phyloP scores from a whole-genome alignment of 1,284 basidiomycete species.

The Puccinia brachypodii region DNA sequence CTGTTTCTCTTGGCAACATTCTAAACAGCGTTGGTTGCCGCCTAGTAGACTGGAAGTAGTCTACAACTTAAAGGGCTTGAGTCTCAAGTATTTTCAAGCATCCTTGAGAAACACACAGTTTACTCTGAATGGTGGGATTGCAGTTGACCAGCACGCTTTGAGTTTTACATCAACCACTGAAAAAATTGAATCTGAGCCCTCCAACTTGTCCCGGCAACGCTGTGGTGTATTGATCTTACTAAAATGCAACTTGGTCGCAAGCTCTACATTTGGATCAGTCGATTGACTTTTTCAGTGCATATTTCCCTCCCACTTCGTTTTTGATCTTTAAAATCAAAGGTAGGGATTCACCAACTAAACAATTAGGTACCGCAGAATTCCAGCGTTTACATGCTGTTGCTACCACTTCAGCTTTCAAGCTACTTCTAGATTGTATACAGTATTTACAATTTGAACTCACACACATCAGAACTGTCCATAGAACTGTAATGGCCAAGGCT shows the following conservation, averaged over 20 bases:
- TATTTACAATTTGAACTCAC: constrained; percentile 35
- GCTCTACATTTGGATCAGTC: constrained; percentile 6
- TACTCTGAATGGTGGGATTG: background rate
- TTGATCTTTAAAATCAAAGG: constrained; percentile 27
- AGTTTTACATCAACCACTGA: constrained; percentile 38
- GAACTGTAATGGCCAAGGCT: constrained; percentile 29
- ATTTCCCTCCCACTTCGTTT: constrained; percentile 16
- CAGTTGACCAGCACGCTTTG: constrained; percentile 27
- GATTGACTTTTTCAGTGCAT: constrained; percentile 32
- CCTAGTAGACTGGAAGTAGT: constrained; percentile 27
- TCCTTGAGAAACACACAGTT: background rate
- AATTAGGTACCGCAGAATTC: constrained; percentile 13
- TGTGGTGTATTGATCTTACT: constrained; percentile 25
- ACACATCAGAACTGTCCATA: constrained; percentile 28
- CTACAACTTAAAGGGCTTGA: constrained; percentile 26
- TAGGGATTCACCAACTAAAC: constrained; percentile 5
- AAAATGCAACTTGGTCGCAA: background rate
- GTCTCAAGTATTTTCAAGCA: background rate
- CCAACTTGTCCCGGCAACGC: background rate
- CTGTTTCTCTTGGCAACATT: constrained; percentile 1
- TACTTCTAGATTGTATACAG: constrained; percentile 24
- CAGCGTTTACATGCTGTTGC: constrained; percentile 30
- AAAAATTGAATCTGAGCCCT: background rate
- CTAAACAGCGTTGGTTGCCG: constrained; percentile 7
- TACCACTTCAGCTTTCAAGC: constrained; percentile 35